Conservation (phyloP, 805 yeast species). For the Grigorovia yakushimaensis region DNA sequence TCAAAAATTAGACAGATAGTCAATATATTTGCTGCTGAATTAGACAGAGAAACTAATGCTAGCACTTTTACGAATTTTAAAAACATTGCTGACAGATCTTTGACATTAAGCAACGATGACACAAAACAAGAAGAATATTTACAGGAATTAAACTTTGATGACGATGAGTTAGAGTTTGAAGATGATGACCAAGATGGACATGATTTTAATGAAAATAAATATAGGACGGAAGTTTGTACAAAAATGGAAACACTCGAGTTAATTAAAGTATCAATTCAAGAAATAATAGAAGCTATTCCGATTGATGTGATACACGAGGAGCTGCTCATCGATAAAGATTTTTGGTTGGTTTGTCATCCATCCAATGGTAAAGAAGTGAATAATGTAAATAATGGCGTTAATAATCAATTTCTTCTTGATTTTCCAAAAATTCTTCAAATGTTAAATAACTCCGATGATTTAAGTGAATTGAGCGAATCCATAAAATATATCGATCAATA, state of each 20-base stretch:
- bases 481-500: not conserved
- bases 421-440: not conserved
- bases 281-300: not conserved
- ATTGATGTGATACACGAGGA: not conserved
- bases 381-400: not conserved
- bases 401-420: not conserved
- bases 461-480: not conserved
- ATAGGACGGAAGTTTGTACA: not conserved
- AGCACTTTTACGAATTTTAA: not conserved
- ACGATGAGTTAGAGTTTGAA: conserved; percentile 5
- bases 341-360: not conserved
- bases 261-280: not conserved
- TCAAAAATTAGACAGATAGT: too few species aligned
- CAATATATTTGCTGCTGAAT: not conserved
- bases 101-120: conserved; percentile 6
- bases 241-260: too few species aligned
- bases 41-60: too few species aligned
- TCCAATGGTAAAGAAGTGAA: not conserved
- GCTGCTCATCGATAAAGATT: not conserved
- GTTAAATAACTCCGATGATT: not conserved
- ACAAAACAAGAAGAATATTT: conserved; percentile 18
- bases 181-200: conserved; percentile 7
- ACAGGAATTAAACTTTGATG: conserved; percentile 12
- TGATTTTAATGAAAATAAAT: not conserved
- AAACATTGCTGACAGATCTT: not conserved